phyloP scores from a whole-genome alignment of 2,329 filamentous ascomycete species.

The Sphaceloma murrayae region DNA sequence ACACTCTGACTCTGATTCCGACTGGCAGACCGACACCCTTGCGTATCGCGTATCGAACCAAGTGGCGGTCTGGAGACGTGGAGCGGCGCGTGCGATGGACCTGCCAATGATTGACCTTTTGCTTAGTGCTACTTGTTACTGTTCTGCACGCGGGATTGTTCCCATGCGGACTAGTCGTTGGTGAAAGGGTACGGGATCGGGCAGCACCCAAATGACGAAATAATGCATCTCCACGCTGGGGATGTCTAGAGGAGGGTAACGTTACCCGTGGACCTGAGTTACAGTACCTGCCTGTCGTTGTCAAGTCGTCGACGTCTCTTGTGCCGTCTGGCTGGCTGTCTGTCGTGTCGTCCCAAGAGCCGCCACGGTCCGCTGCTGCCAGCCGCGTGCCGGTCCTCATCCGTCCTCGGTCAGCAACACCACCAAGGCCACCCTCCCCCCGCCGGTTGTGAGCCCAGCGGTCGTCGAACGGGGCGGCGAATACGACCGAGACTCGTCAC shows the following conservation, averaged over 20 bases:
- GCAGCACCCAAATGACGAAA: constrained; percentile 11
- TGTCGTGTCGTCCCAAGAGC: constrained; percentile 5
- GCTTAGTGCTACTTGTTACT: too few relatives aligned
- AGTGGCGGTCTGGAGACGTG: constrained; percentile 10
- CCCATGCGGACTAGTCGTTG: not conserved
- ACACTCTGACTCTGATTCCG: too few relatives aligned
- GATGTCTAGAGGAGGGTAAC: too few relatives aligned
- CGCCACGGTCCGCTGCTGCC: constrained; percentile 10
- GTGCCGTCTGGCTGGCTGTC: too few relatives aligned
- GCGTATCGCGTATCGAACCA: not conserved
- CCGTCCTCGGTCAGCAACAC: too few relatives aligned
- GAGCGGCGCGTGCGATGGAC: constrained; percentile 6
- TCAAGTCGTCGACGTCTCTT: too few relatives aligned
- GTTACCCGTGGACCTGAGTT: too few relatives aligned
- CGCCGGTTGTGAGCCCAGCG: constrained; percentile 1
- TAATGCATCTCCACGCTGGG: constrained; percentile 6
- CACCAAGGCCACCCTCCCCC: too few relatives aligned
- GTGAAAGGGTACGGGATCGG: not conserved
- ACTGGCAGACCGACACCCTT: constrained; percentile 1
- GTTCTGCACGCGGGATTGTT: not conserved
- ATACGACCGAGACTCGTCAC: constrained; percentile 2
- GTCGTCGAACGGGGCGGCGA: constrained; percentile 3
- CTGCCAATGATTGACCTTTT: too few relatives aligned
- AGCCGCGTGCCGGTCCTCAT: constrained; percentile 13
- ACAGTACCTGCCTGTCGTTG: constrained; percentile 4